A percentile compares a stretch with the other conserved stretches of the same genome.
These are phyloP conservation scores for Tetrapyrgos nigripes DNA, from an alignment of 1,284 basidiomycete species.

Conservation along the genomic window DNA sequence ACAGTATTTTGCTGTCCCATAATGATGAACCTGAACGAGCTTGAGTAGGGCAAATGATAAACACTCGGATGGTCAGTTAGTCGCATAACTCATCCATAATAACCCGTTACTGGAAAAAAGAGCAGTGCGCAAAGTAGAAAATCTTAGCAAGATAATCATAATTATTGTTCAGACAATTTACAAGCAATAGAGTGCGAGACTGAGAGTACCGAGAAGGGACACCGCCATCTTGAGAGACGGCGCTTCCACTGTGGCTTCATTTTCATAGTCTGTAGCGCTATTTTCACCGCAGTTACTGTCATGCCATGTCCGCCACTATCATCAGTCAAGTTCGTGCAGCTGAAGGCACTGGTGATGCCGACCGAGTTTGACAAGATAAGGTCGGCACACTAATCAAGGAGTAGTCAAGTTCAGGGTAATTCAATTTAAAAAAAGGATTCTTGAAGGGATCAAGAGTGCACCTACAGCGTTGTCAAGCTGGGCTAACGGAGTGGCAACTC, in stretches of 20 bases:
- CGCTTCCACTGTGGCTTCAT: neutral
- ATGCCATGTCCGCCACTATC: neutral
- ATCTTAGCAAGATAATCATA: too few relatives aligned
- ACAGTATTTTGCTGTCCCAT: too few relatives aligned
- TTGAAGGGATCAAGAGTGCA: too few relatives aligned
- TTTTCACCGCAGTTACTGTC: neutral
- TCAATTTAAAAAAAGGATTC: neutral
- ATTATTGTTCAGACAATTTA: too few relatives aligned
- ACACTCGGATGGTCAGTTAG: too few relatives aligned
- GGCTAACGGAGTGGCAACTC: too few relatives aligned
- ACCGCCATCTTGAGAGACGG: neutral
- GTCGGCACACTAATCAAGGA: constrained; percentile 68
- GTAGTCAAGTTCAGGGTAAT: neutral
- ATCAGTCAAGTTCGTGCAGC: constrained; percentile 27
- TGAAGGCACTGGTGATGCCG: constrained; percentile 45
- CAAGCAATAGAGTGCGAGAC: constrained; percentile 1
- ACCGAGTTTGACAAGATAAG: constrained; percentile 68
- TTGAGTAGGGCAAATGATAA: too few relatives aligned
- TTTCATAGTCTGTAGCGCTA: neutral
- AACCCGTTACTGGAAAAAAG: too few relatives aligned
- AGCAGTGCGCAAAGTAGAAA: too few relatives aligned
- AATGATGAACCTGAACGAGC: too few relatives aligned
- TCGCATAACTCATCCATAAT: too few relatives aligned
- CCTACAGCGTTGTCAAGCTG: constrained; percentile 49
- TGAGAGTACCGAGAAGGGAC: constrained; percentile 4